Percentiles rank a stretch among this genome's conserved stretches.
phyloP scores from a whole-genome alignment of 768 basidiomycete species.

The Suillus placidus region DNA sequence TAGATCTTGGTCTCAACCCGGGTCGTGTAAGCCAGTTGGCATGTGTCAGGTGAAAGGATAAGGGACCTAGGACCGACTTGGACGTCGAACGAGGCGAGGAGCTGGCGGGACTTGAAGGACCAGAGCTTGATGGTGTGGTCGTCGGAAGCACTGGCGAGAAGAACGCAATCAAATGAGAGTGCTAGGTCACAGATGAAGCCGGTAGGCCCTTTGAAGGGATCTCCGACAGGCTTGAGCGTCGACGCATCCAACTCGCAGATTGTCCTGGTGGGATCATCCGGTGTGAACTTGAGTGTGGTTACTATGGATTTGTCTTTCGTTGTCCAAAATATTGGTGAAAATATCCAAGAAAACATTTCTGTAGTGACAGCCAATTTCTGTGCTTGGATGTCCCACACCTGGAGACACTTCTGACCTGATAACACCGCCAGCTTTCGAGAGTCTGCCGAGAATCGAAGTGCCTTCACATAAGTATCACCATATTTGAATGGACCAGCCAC shows the following conservation, averaged over 20 bases:
- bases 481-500: neutral
- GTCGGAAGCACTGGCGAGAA: neutral
- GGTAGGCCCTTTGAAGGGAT: neutral
- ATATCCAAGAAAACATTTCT: too few relatives aligned
- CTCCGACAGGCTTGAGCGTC: neutral
- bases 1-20: neutral
- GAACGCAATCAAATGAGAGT: neutral
- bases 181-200: accelerated
- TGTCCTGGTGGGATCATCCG: too few relatives aligned
- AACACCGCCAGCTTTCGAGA: neutral
- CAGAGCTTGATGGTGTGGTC: neutral
- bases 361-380: too few relatives aligned
- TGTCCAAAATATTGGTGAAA: neutral
- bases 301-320: neutral
- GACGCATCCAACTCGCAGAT: neutral
- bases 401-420: too few relatives aligned
- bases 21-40: neutral
- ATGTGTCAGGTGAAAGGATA: neutral
- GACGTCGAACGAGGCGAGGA: neutral
- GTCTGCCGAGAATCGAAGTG: neutral
- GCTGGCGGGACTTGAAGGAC: neutral
- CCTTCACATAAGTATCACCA: neutral
- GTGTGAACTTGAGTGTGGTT: too few relatives aligned
- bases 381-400: neutral
- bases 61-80: too few relatives aligned